Base-by-base conservation (phyloP, 139 green algal species). In the Chlamydomonas eustigma region DNA sequence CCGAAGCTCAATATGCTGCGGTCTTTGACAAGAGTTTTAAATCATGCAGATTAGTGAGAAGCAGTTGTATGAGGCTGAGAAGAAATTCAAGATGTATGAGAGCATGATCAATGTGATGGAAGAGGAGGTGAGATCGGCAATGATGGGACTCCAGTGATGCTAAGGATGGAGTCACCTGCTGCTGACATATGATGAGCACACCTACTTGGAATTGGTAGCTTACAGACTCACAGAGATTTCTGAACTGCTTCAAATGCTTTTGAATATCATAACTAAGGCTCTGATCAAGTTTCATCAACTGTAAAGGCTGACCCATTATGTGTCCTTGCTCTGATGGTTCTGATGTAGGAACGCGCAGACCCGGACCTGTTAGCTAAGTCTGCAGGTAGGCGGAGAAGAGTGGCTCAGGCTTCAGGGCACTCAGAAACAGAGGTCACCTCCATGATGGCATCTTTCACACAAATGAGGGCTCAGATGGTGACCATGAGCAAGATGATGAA, bases 61-160 rank as follows among this genome's bases (percentile, higher is more conserved):
- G 87, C 88, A 98, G 88, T 80, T 97, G 66, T 87, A 90, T 39
- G 85, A 92, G 71, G 83, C 88, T 25, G 93, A 98, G 83, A 92
- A 92, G 81, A 72, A 89, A 69, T 76, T 94, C 63, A 91, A 90
- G 39, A 37, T 73, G 51, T 97, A 91, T 69, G 87, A 95, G 80
- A 66, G 73, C 2, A 93, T 97, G 81, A 97, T 98, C 67, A 77
- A 82, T 39, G 92, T 79, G 44, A 98, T 98, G 94, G 92, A 90
- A 0, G 75, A 82, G 63, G 81, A 86, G 78, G 85, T 89, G 66
- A 4, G 82, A 5, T 0, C 2, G 5, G 2, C n/a, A n/a, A n/a
- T n/a, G n/a, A n/a, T n/a, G n/a, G n/a, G n/a, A n/a, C n/a, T n/a
- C n/a, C n/a, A n/a, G n/a, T n/a, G n/a, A n/a, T n/a, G n/a, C n/a